A percentile compares a stretch with the other conserved stretches of the same genome.
These are phyloP conservation scores for Magnolia kwangsiensis DNA, from an alignment of 164 flowering plant species.

Conservation along the genomic window DNA sequence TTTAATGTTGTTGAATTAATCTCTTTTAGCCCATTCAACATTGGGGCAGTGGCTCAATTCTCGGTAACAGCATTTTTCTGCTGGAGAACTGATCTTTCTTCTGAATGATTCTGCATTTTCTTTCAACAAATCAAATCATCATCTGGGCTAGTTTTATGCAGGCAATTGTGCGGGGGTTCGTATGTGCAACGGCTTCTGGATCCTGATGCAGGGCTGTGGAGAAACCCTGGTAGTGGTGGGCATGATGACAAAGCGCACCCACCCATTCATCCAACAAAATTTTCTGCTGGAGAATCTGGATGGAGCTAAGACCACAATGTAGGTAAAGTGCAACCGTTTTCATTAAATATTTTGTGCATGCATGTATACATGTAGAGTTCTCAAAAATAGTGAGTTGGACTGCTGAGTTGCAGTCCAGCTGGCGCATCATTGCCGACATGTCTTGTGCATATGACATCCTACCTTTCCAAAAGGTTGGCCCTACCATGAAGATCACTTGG, in stretches of 20 bases:
- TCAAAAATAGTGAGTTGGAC: not conserved
- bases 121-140: not conserved
- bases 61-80: not conserved
- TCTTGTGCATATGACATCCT: not conserved
- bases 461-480: not conserved
- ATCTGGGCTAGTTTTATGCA: slow-evolving; percentile 16
- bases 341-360: not conserved
- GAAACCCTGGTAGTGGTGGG: slow-evolving; percentile 83
- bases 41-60: not conserved
- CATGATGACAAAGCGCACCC: slow-evolving; percentile 99
- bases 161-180: slow-evolving; percentile 85
- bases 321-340: slow-evolving; percentile 18
- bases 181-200: slow-evolving; percentile 83
- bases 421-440: not conserved
- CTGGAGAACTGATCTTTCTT: not conserved
- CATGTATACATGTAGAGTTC: not conserved
- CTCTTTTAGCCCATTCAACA: not conserved
- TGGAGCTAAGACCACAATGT: slow-evolving; percentile 94
- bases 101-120: not conserved
- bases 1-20: not conserved
- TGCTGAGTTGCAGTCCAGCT: no score
- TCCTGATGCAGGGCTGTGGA: slow-evolving; percentile 80
- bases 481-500: not conserved
- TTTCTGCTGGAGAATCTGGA: slow-evolving; percentile 75
- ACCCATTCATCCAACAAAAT: slow-evolving; percentile 97